A percentile compares a stretch with the other conserved stretches of the same genome.
Conservation (phyloP, 805 yeast genomes). For the Candida ponderosae region DNA sequence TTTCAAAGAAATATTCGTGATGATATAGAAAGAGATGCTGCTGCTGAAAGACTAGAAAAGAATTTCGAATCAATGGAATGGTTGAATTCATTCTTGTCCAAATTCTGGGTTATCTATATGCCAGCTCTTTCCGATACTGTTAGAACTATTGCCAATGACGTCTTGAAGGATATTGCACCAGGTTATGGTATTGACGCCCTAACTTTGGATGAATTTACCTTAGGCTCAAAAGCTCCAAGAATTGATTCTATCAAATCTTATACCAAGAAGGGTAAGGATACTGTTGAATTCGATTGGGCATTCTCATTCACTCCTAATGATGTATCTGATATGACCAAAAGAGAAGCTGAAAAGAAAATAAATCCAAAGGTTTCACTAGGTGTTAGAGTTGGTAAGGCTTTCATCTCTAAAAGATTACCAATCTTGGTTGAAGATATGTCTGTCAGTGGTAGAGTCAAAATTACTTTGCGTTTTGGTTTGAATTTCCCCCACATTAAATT, state of each 20-base stretch:
- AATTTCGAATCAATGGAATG: slow-evolving; percentile 72
- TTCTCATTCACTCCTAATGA: slow-evolving; percentile 77
- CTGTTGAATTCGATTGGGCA: slow-evolving; percentile 79
- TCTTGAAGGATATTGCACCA: slow-evolving; percentile 64
- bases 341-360: slow-evolving; percentile 59
- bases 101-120: slow-evolving; percentile 87
- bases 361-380: slow-evolving; percentile 80
- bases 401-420: slow-evolving; percentile 70
- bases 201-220: slow-evolving; percentile 66
- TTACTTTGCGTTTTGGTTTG: slow-evolving; percentile 52
- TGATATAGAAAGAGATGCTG: slow-evolving; percentile 59
- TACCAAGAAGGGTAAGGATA: slow-evolving; percentile 58
- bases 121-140: slow-evolving; percentile 77
- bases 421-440: slow-evolving; percentile 76
- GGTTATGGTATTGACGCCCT: slow-evolving; percentile 77
- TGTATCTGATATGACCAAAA: slow-evolving; percentile 76
- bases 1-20: slow-evolving; percentile 69
- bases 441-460: slow-evolving; percentile 59
- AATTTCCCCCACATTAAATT: slow-evolving; percentile 73
- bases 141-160: slow-evolving; percentile 57
- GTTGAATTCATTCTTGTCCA: slow-evolving; percentile 69
- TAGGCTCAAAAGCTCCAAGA: slow-evolving; percentile 77
- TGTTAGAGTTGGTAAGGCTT: slow-evolving; percentile 73
- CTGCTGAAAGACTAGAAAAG: slow-evolving; percentile 56
- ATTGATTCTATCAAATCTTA: slow-evolving; percentile 66